Percentiles rank a stretch among this genome's conserved stretches.
Evolutionary conservation across 169 alveolate genomes (phyloP).

Genomic region (Plasmodium falciparum): DNA sequence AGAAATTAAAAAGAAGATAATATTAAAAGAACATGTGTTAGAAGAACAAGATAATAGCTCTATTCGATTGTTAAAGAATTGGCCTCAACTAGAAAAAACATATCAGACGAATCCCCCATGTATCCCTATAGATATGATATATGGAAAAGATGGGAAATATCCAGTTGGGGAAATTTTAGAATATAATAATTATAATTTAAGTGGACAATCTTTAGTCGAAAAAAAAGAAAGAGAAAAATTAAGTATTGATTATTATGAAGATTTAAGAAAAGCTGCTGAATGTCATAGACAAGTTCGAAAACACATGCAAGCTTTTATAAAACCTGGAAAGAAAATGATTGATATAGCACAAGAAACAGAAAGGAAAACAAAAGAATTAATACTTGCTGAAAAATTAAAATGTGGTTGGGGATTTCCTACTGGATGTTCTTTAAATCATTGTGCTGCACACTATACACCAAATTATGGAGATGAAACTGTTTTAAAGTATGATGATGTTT

Average conservation of each 20-base stretch:
- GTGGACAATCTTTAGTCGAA: slow-evolving; percentile 88
- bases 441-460: slow-evolving; percentile 99
- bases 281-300: slow-evolving; percentile 98
- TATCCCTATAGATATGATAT: slow-evolving; percentile 83
- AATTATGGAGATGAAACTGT: slow-evolving; percentile 93
- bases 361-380: slow-evolving; percentile 94
- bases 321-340: slow-evolving; percentile 94
- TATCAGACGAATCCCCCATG: slow-evolving; percentile 87
- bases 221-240: slow-evolving; percentile 92
- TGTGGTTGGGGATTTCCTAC: slow-evolving; percentile 99
- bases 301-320: slow-evolving; percentile 95
- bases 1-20: slow-evolving; percentile 16
- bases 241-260: slow-evolving; percentile 90
- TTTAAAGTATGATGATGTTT: slow-evolving; percentile 89
- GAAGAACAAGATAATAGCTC: slow-evolving; percentile 83
- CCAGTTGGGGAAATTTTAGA: slow-evolving; percentile 80
- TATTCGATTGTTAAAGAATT: slow-evolving; percentile 82
- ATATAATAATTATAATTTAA: slow-evolving; percentile 36
- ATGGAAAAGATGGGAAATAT: slow-evolving; percentile 46
- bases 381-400: slow-evolving; percentile 95
- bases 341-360: slow-evolving; percentile 98
- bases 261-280: slow-evolving; percentile 98
- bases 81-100: slow-evolving; percentile 81
- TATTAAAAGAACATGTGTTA: slow-evolving; percentile 46
- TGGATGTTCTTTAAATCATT: slow-evolving; percentile 97